These are phyloP conservation scores for Eustoma russellianum DNA, from an alignment of 257 asterid genomes.

Conservation along the genomic window DNA sequence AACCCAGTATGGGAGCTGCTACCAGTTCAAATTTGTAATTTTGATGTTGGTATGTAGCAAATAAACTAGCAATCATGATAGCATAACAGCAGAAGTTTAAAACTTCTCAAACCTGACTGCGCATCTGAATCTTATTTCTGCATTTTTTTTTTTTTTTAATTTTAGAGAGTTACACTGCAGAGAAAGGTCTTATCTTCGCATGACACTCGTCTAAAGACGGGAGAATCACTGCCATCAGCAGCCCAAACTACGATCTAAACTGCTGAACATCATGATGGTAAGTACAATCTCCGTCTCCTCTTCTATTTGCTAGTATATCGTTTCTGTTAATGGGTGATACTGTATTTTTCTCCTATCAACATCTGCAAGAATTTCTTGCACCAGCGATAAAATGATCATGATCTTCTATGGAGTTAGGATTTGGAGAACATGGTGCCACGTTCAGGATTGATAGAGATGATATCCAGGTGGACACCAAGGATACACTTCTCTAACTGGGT, in stretches of 20 bases:
- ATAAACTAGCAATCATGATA: too few relatives aligned
- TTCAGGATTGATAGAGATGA: neutral
- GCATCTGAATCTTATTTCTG: too few relatives aligned
- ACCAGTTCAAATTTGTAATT: too few relatives aligned
- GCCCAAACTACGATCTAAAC: slow-evolving; percentile 16
- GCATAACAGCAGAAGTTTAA: too few relatives aligned
- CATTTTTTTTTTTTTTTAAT: too few relatives aligned
- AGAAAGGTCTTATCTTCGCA: slow-evolving; percentile 45
- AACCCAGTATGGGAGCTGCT: too few relatives aligned
- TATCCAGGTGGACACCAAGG: slow-evolving; percentile 1
- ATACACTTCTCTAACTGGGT: neutral
- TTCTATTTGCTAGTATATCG: neutral
- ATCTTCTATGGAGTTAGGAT: slow-evolving; percentile 1
- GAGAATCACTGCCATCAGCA: slow-evolving; percentile 17
- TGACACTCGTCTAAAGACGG: slow-evolving; percentile 31
- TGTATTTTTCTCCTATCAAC: slow-evolving; percentile 9
- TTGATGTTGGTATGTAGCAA: too few relatives aligned
- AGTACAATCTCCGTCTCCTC: neutral
- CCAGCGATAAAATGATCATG: slow-evolving; percentile 5
- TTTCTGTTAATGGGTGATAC: slow-evolving; percentile 1
- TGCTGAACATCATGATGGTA: slow-evolving; percentile 17
- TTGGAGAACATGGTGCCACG: neutral
- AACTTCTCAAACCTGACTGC: too few relatives aligned
- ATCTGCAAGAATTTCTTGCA: neutral
- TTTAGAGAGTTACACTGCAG: slow-evolving; percentile 23